Conservation (phyloP, 2,329 filamentous ascomycete genomes). For the Penicillium sp. region DNA sequence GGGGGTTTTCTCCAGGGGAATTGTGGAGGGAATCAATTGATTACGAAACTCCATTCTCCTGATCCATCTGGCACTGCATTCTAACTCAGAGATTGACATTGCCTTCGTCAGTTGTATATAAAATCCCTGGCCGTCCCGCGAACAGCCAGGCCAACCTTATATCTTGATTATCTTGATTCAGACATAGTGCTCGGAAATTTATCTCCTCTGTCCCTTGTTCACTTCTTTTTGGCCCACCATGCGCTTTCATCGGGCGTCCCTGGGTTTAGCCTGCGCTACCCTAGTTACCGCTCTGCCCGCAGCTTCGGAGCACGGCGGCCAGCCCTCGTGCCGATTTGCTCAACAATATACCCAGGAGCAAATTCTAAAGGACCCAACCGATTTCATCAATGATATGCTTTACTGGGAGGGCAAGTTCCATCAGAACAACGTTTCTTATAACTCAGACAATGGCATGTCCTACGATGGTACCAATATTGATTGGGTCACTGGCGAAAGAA, state of each 20-base stretch:
- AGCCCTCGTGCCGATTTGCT: slow-evolving; percentile 16
- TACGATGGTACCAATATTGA: slow-evolving; percentile 38
- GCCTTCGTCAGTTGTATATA: neutral
- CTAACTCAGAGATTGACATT: neutral
- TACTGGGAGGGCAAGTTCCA: slow-evolving; percentile 54
- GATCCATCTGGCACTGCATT: too few species aligned
- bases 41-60: neutral
- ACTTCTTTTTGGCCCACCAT: neutral
- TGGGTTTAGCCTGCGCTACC: slow-evolving; percentile 3
- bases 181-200: neutral
- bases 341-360: slow-evolving; percentile 13
- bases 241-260: neutral
- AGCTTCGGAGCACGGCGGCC: neutral
- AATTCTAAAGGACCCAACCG: slow-evolving; percentile 7
- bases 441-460: slow-evolving; percentile 48
- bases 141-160: neutral
- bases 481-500: slow-evolving; percentile 40
- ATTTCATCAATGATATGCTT: slow-evolving; percentile 42
- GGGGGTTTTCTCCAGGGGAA: neutral
- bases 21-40: neutral
- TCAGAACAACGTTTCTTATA: slow-evolving; percentile 48
- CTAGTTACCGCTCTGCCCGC: neutral
- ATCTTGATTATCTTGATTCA: neutral
- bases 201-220: neutral
- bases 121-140: neutral